Evolutionary conservation across 495 filamentous ascomycete genomes (phyloP), one percentile per base, ranked within the genome.

Genomic region (Aspergillus asperescens): DNA sequence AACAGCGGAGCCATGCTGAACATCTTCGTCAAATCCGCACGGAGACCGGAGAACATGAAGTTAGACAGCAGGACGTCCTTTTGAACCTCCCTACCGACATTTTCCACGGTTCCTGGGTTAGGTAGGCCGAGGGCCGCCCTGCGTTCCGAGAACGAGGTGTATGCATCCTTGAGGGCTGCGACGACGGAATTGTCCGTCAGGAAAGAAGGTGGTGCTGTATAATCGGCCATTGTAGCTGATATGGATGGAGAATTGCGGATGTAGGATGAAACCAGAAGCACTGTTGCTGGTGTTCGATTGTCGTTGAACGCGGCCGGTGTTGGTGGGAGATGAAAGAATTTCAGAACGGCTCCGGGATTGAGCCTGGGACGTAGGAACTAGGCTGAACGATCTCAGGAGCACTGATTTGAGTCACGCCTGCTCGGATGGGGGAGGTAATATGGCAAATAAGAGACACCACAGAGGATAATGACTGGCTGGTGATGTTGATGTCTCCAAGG

Each of bases 1-100:
- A 99, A 99, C 62, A 97, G 75, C 40, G 93, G 94, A 56, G 83
- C 80, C 63, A 95, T 79, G 76, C 89, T 88, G 74, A 96, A 91
- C 59, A 87, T 85, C 79, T 96, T 99, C 56, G 87, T 95, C 62
- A 97, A 72, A 69, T 99, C 94, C 63, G 93, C 94, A 57, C 90
- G 86, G 65, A 99, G 79, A 50, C 94, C 94, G 16, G 87, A 80
- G 78, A 97, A 97, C 81, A 91, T 93, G 65, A 88, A 87, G 74
- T 96, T 95, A 68, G 83, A 90, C 58, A 95, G 81, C 67, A 96
- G 83, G 40, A 95, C 91, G 77, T 96, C 90, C 65, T 90, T 89
- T 73, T 93, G 83, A 38, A 96, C 90, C 78, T 99, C 93, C 59
- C 87, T 81, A 50, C 84, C 84, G 65, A 99, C 85, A 62, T 88